Base-by-base conservation (phyloP, 345 rosid species). In the Fremontodendron californicum region DNA sequence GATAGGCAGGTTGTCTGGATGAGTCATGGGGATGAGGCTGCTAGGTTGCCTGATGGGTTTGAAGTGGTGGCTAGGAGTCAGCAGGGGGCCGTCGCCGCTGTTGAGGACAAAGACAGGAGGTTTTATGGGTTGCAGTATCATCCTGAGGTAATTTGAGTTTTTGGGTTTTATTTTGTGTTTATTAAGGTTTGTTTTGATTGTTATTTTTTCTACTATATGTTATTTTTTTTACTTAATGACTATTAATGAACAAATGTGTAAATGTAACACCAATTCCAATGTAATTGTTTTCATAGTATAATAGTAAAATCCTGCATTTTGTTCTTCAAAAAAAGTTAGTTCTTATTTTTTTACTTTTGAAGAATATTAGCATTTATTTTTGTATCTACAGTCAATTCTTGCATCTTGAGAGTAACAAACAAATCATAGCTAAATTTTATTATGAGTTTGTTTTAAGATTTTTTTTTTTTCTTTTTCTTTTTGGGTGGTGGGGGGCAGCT, bases 11-110 rank as follows among this genome's bases (percentile, higher is more conserved):
- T 86, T 15, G 99, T 91, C 63, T 96, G 98, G 99, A 96, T 93
- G 99, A 96, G 99, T 55, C 99, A 93, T 76, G 99, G 98, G 0
- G 99, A 92, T 69, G 99, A 96, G 88, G 97, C 91, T 6, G 87
- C 75, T 3, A 68, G 75, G 65, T 77, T 96, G 80, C 97, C 98
- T 21, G 78, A 86, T 6, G 98, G 97, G 74, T 96, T 96, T 76
- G 88, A 89, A 71, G 85, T 91, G 23, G 97, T 89, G 71, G 98
- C 89, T 0, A 82, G 87, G 84, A 96, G 99, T 66, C 84, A 87
- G 45, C 94, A 96, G 71, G 97, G 99, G 11, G 83, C 85, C 13
- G 90, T 96, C 54, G 99, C 99, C 1, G 98, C 97, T 0, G 84
- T 93, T 49, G 94, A 92, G 89, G 84, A 87, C 63, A 75, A 74